Base-by-base conservation (phyloP, 2,329 filamentous ascomycete genomes). In the Fusarium sp. region DNA sequence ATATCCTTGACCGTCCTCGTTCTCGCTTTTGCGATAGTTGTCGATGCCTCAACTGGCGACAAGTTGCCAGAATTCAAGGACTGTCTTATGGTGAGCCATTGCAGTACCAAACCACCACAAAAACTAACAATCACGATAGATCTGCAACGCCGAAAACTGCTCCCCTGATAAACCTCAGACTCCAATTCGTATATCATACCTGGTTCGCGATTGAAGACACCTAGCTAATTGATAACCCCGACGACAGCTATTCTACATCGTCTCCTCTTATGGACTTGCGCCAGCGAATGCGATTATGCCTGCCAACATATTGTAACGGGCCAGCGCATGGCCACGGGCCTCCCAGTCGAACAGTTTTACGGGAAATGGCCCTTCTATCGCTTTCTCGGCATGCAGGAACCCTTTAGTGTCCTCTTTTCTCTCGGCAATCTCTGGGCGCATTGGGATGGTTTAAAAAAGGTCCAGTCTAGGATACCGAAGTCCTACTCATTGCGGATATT, bases 311-410 rank as follows among this genome's bases (percentile, higher is more conserved):
- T 97, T 80, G 87, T 97, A 66, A 98, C 96, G 61, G 83, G 89
- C 75, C 83, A 84, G 64, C 93, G 95, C 70, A 83, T 94, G 72
- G 84, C 88, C 30, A 85, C 88, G 69, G 87, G 89, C 66, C 88
- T 89, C 33, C 88, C 90, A 14, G 82, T 98, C 53, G 91, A 95
- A 61, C 96, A 99, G 83, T 99, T 95, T 85, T 94, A 99, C 84
- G 96, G 96, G 35, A 99, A 99, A 88, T 99, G 96, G 96, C 96
- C 96, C 41, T 99, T 99, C 83, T 86, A 91, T 81, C 93, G 96
- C 73, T 88, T 98, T 78, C 83, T 97, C 58, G 96, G 96, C 80
- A 92, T 97, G 85, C 96, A 99, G 83, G 96, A 99, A 84, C 94
- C 95, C 64, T 94, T 95, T 80, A 94, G 91, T 54, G 95, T 98